Base-by-base conservation (phyloP, 208 protist species). In the Trypanosoma boissoni region DNA sequence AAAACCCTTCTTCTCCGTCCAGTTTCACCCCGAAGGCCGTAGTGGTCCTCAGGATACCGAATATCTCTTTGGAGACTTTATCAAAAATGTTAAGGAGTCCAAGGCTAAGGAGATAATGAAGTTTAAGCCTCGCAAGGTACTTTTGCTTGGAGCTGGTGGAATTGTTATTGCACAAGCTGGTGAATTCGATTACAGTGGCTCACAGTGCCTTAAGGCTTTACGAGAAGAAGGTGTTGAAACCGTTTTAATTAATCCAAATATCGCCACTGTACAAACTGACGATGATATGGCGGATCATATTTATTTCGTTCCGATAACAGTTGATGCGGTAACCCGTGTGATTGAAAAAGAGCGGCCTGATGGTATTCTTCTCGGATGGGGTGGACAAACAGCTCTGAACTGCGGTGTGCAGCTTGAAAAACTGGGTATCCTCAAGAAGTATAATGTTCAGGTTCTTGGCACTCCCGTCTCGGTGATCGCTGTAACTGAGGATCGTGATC, bases 131-230 rank as follows among this genome's bases (percentile, higher is more conserved):
- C 69, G 73, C 53, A 95, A 97, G 76, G 92, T 98, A 27, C 79
- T 98, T 39, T 70, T 98, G 29, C 77, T 99, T 27, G 97, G 97
- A 28, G 95, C 92, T 5, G 96, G 97, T 52, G 97, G 97, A 58
- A 95, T 99, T 31, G 95, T 95, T 27, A 99, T 99, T 72, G 98
- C 97, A 32, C 98, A 99, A 85, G 98, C 98, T 16, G 97, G 98
- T 43, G 98, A 99, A 83, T 99, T 99, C 70, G 98, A 99, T 86
- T 99, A 99, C 87, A 98, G 91, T 51, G 98, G 97, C 44, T 99
- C 96, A 21, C 94, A 97, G 66, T 97, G 95, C 60, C 98, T 99
- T 64, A 99, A 99, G 72, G 97, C 97, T 1, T 78, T 99, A 8
- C 98, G 98, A 71, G 97, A 99, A 82, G 96, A 99, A 79, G 88